These are phyloP conservation scores for Obelidium mucronatum DNA, from an alignment of 192 early-diverging fungal genomes.

Conservation along the genomic window DNA sequence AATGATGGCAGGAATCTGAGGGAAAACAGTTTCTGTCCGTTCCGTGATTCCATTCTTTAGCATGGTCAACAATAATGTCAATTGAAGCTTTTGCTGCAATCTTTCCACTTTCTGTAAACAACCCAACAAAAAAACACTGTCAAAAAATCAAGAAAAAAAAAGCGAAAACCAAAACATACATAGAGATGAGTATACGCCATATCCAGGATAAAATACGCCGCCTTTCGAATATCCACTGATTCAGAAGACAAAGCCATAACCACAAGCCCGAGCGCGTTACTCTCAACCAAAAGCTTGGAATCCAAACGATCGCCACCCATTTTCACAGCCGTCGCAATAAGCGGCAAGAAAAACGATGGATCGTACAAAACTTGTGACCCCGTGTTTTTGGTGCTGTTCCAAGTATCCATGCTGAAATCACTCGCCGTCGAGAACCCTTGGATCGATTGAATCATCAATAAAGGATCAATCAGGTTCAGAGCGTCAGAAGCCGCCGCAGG, in stretches of 20 bases:
- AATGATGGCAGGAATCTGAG: conserved; percentile 70
- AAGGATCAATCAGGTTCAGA: conserved; percentile 67
- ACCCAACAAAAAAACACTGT: conserved; percentile 2
- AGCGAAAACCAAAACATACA: conserved; percentile 10
- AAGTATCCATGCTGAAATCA: conserved; percentile 42
- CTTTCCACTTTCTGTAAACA: conserved; percentile 34
- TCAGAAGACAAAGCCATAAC: conserved; percentile 69
- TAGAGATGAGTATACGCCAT: conserved; percentile 56
- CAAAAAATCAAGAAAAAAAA: not conserved
- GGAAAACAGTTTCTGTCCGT: conserved; percentile 49
- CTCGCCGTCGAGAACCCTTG: conserved; percentile 60
- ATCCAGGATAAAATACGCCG: conserved; percentile 73
- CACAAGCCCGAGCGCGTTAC: conserved; percentile 72
- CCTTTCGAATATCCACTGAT: conserved; percentile 60
- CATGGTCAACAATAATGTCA: conserved; percentile 69
- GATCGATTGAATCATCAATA: conserved; percentile 67
- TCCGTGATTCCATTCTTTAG: conserved; percentile 73
- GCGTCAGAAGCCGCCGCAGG: conserved; percentile 54
- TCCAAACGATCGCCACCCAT: conserved; percentile 60
- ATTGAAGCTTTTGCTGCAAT: conserved; percentile 75
- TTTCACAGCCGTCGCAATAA: conserved; percentile 64
- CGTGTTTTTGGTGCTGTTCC: conserved; percentile 7
- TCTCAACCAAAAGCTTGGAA: conserved; percentile 68
- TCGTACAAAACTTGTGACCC: conserved; percentile 57
- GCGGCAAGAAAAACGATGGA: conserved; percentile 73